A percentile compares a stretch with the other conserved stretches of the same genome.
Conservation (phyloP, 495 filamentous ascomycete genomes). For the Chaetomidium leptoderma region DNA sequence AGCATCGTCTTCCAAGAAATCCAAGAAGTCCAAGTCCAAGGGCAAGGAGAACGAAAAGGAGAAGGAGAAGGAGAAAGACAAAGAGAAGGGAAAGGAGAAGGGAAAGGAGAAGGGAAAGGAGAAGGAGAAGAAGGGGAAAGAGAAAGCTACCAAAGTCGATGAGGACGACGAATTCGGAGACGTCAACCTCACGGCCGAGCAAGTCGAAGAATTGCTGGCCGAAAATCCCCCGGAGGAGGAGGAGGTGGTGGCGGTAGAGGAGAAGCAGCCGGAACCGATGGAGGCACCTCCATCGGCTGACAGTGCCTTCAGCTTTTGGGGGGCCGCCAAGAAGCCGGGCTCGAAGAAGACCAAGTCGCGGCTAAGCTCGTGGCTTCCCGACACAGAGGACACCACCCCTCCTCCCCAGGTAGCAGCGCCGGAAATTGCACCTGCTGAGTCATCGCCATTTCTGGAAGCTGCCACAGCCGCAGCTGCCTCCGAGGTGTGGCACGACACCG, state of each 20-base stretch:
- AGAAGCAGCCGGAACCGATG: conserved; percentile 2
- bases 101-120: conserved; percentile 17
- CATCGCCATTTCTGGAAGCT: conserved; percentile 40
- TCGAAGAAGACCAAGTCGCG: conserved; percentile 31
- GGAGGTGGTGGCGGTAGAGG: conserved; percentile 28
- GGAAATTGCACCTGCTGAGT: conserved; percentile 41
- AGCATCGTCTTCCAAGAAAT: conserved; percentile 34
- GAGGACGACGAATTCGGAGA: conserved; percentile 34
- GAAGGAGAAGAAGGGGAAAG: conserved; percentile 18
- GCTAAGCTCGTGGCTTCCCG: conserved; percentile 16
- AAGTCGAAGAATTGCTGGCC: conserved; percentile 32
- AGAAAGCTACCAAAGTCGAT: conserved; percentile 20
- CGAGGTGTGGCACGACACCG: conserved; percentile 35
- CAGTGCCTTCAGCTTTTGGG: conserved; percentile 48
- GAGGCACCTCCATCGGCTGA: conserved; percentile 17
- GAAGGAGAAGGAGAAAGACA: conserved; percentile 36
- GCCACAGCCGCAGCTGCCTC: conserved; percentile 21
- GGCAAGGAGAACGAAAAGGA: conserved; percentile 19
- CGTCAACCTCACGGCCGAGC: conserved; percentile 39
- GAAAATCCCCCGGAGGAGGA: conserved; percentile 28
- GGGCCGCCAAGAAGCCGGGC: conserved; percentile 37
- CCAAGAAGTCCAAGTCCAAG: conserved; percentile 38
- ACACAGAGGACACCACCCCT: conserved; percentile 10
- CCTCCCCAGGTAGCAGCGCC: conserved; percentile 16
- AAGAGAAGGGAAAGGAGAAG: conserved; percentile 24